Evolutionary conservation across 192 early-diverging fungal genomes (phyloP), one percentile per base, ranked within the genome.

Genomic region (Coemansia sp.): DNA sequence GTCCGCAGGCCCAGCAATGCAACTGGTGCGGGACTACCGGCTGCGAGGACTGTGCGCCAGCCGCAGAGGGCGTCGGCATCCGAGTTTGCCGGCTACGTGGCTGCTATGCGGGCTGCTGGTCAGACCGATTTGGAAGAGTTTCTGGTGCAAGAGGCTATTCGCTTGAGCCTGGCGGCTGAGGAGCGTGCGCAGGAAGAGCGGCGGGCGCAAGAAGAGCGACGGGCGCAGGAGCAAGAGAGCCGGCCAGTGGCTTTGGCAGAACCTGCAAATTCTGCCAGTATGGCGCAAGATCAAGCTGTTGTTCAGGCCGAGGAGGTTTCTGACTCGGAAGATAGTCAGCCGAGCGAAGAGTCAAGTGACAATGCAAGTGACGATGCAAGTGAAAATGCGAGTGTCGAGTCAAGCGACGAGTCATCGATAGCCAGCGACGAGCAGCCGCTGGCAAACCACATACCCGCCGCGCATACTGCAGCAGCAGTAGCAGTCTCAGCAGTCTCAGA

Each of bases 91-190:
- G 67, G 74, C 21, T 88, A 86, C 38, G 49, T 85, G 9, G 56
- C 72, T 0, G 91, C 86, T 0, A 86, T 93, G 86, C 71, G 86
- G 19, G 87, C 91, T 64, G 91, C 70, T 27, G 70, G 70, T 11
- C 66, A 87, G 21, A 85, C 85, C 15, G 89, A 97, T 57, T 56
- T 97, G 22, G 94, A 97, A 55, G 95, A 97, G 57, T 70, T 91
- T 61, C 87, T 97, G 93, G 65, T 97, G 1, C 87, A 94, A 82
- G 91, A 96, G 68, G 95, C 95, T 1, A 91, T 97, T 24, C 71
- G 94, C 39, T 69, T 86, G 55, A 89, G 86, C 61, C 62, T 94
- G 40, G 69, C 80, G 48, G 89, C 87, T 54, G 70, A 82, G 38
- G 81, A 87, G 37, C 80, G 83, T 3, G 21, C 49, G 19, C 38